Conservation (phyloP, 2,329 filamentous ascomycete species). For the Venturia pyrina region DNA sequence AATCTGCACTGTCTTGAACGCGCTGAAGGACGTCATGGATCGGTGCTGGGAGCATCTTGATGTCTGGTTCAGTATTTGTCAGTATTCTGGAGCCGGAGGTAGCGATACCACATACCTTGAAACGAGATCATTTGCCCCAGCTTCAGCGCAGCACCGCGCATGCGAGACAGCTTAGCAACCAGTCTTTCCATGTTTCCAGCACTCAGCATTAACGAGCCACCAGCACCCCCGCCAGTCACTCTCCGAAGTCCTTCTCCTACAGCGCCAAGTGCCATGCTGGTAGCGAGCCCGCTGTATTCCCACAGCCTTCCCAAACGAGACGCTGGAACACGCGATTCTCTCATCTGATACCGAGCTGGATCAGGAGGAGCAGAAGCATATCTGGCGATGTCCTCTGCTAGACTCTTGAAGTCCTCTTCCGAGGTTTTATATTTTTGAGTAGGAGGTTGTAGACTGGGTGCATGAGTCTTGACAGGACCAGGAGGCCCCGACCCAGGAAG, state of each 20-base stretch:
- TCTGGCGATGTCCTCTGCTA: constrained; percentile 38
- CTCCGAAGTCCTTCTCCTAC: constrained; percentile 77
- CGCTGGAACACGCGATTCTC: constrained; percentile 83
- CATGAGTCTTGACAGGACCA: constrained; percentile 24
- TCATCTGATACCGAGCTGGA: constrained; percentile 51
- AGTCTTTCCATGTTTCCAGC: constrained; percentile 85
- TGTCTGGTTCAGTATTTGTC: constrained; percentile 44
- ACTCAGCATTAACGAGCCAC: constrained; percentile 77
- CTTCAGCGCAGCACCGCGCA: constrained; percentile 96
- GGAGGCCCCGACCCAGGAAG: constrained; percentile 5
- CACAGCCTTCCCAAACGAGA: constrained; percentile 79
- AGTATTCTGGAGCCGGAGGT: background rate
- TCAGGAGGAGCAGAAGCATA: constrained; percentile 26
- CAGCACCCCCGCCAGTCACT: constrained; percentile 49
- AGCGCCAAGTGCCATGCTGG: constrained; percentile 90
- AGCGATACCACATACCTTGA: constrained; percentile 43
- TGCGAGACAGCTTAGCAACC: constrained; percentile 84
- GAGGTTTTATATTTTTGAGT: constrained; percentile 23
- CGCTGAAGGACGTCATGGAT: constrained; percentile 87
- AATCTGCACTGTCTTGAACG: constrained; percentile 93
- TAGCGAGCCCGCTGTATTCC: constrained; percentile 90
- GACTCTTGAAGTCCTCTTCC: constrained; percentile 31
- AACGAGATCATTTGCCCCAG: constrained; percentile 97
- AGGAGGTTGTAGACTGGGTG: constrained; percentile 21
- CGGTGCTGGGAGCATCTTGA: constrained; percentile 80